These are phyloP conservation scores for Acanthamoeba lenticulata DNA, from an alignment of 208 protist genomes.

Conservation along the genomic window DNA sequence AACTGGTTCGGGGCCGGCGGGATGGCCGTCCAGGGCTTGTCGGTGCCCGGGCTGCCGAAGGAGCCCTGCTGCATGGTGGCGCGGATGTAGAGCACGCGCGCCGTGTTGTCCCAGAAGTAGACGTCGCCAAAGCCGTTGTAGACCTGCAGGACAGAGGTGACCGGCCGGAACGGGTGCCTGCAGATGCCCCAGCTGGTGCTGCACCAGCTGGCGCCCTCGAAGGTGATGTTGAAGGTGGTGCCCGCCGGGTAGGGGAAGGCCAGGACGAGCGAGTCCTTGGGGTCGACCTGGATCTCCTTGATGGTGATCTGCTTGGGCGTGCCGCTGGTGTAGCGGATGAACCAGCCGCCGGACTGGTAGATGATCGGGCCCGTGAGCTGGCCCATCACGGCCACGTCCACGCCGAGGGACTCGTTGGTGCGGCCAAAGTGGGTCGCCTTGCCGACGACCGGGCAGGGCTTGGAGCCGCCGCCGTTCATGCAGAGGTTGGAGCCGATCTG, in stretches of 20 bases:
- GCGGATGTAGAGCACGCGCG: neutral
- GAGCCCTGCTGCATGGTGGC: neutral
- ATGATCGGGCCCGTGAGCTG: neutral
- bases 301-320: slow-evolving; percentile 7
- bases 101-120: neutral
- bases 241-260: slow-evolving; percentile 15
- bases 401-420: neutral
- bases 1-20: neutral
- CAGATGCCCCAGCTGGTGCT: neutral
- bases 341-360: neutral
- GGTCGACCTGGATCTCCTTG: neutral
- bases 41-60: neutral
- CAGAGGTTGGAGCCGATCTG: neutral
- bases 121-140: slow-evolving; percentile 14
- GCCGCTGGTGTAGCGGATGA: neutral
- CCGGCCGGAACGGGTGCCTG: neutral
- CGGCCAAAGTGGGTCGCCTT: neutral
- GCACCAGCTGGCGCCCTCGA: neutral
- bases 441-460: neutral
- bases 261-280: neutral
- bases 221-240: neutral
- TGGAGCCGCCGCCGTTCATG: neutral
- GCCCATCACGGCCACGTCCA: neutral
- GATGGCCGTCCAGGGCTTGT: neutral
- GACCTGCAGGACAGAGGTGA: neutral